phyloP scores from a whole-genome alignment of 495 filamentous ascomycete species.

The Glonium stellatum region DNA sequence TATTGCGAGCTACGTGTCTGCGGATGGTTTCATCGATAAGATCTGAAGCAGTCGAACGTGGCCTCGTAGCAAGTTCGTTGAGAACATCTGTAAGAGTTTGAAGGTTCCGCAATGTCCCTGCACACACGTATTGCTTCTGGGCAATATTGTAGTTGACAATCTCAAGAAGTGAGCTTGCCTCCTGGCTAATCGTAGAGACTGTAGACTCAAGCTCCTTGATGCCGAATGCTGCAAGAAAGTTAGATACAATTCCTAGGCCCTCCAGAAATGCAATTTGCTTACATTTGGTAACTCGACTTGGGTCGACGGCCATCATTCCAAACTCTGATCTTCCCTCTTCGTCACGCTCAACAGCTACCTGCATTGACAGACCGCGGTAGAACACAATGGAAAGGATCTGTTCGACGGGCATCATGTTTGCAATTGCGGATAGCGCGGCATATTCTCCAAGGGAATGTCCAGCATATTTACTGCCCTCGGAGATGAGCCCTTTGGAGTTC shows the following conservation, averaged over 20 bases:
- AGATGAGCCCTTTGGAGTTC: constrained; percentile 91
- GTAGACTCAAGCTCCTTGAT: constrained; percentile 93
- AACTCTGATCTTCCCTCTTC: constrained; percentile 89
- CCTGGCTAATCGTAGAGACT: constrained; percentile 82
- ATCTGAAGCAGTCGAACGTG: constrained; percentile 67
- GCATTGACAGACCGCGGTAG: constrained; percentile 99
- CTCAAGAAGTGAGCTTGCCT: constrained; percentile 90
- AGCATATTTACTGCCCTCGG: constrained; percentile 94
- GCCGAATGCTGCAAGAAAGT: constrained; percentile 61
- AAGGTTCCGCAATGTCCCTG: constrained; percentile 90
- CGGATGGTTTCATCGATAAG: constrained; percentile 86
- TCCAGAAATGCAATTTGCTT: too few relatives aligned
- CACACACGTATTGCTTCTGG: constrained; percentile 97
- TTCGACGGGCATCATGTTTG: constrained; percentile 99
- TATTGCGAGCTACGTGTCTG: constrained; percentile 74
- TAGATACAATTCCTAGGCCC: too few relatives aligned
- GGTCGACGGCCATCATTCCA: constrained; percentile 97
- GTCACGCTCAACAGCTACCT: constrained; percentile 97
- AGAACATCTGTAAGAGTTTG: constrained; percentile 87
- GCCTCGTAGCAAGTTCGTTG: constrained; percentile 85
- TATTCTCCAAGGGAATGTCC: constrained; percentile 98
- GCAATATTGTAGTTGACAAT: constrained; percentile 99
- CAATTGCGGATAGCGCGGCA: constrained; percentile 89
- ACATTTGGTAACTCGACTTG: constrained; percentile 80
- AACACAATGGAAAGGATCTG: constrained; percentile 96